Evolutionary conservation across 2,329 filamentous ascomycete genomes (phyloP).

Genomic region (Didymosphaeria variabile): DNA sequence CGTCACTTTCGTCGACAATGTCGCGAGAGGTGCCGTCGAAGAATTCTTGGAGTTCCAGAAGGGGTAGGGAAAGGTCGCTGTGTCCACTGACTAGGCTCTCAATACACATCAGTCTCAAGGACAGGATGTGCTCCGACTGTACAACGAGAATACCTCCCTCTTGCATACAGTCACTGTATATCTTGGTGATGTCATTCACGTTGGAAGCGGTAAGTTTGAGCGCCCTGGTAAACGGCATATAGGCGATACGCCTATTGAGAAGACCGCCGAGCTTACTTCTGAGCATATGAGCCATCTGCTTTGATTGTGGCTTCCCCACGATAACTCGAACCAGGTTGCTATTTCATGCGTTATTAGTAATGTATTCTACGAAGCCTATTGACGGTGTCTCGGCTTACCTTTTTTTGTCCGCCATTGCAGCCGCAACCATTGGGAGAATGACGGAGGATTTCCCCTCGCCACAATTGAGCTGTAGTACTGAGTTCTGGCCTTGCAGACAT

Average conservation of each 20-base stretch:
- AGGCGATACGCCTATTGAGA: constrained; percentile 62
- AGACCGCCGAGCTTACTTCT: constrained; percentile 65
- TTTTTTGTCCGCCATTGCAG: constrained; percentile 59
- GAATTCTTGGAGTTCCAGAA: constrained; percentile 62
- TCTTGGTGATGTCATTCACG: constrained; percentile 47
- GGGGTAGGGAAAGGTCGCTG: constrained; percentile 34
- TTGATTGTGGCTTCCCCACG: constrained; percentile 68
- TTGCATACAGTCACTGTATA: constrained; percentile 59
- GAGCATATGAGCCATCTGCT: constrained; percentile 69
- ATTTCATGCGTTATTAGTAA: not conserved
- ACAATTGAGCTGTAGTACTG: constrained; percentile 48
- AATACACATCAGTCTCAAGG: constrained; percentile 69
- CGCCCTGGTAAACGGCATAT: constrained; percentile 67
- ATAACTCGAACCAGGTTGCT: constrained; percentile 64
- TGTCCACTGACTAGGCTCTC: constrained; percentile 56
- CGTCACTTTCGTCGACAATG: constrained; percentile 72
- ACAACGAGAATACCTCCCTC: constrained; percentile 66
- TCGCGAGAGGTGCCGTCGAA: constrained; percentile 60
- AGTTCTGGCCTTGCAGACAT: constrained; percentile 30
- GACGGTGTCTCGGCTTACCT: constrained; percentile 31
- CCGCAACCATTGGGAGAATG: constrained; percentile 43
- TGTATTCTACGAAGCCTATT: too few relatives aligned
- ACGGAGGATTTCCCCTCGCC: constrained; percentile 45
- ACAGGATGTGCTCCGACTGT: constrained; percentile 71
- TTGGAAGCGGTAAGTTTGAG: constrained; percentile 47